Percentiles rank a stretch among this genome's conserved stretches.
phyloP scores from a whole-genome alignment of 176 grass and related monocot genomes.

The Carex cristatella region DNA sequence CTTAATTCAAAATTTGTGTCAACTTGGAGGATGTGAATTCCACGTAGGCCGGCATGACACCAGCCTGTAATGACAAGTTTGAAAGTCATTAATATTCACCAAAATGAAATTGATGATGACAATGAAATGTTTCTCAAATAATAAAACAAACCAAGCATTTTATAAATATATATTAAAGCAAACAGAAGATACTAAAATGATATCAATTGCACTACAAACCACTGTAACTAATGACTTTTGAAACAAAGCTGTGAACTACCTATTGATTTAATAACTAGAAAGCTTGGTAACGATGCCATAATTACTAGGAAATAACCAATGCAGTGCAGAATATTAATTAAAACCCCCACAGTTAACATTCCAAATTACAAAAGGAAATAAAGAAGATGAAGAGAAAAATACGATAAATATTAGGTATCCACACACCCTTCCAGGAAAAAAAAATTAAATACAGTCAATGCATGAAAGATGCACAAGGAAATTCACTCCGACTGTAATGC shows the following conservation, averaged over 20 bases:
- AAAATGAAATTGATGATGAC: background rate
- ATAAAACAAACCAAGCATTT: background rate
- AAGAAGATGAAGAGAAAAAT: background rate
- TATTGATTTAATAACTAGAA: background rate
- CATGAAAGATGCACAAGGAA: background rate
- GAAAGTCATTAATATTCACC: background rate
- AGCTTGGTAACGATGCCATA: background rate
- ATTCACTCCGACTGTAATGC: background rate
- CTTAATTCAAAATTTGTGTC: too few relatives aligned
- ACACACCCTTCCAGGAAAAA: background rate
- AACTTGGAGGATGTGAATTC: too few relatives aligned
- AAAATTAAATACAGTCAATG: background rate
- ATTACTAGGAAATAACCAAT: background rate
- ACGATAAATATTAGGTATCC: background rate
- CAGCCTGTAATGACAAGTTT: background rate
- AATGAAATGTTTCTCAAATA: background rate
- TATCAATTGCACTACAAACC: background rate
- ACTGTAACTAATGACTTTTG: background rate
- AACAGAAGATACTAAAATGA: background rate
- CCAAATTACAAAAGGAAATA: background rate
- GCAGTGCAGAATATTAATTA: background rate
- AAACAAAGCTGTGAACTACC: background rate
- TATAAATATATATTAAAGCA: background rate
- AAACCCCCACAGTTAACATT: background rate
- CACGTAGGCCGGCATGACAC: background rate